Evolutionary conservation across 768 basidiomycete genomes (phyloP), one percentile per base, ranked within the genome.

Genomic region (Clitopilus hobsonii): DNA sequence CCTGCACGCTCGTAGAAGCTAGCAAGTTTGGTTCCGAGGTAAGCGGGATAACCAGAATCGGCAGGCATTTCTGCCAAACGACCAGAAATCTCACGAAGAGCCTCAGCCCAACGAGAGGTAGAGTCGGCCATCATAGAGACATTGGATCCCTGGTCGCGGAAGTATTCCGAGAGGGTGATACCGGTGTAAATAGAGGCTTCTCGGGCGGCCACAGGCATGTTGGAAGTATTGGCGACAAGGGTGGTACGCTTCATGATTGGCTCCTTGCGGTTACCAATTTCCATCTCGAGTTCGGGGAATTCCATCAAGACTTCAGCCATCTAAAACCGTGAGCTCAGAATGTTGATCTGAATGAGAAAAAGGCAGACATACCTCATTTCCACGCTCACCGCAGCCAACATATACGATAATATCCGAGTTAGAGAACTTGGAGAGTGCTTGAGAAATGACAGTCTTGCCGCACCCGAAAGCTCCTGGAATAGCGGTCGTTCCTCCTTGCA

Each of bases 181-280:
- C 97, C 97, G 52, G 97, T 99, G 74, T 99, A 99, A 68, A 99
- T 98, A 18, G 96, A 98, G 4, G 97, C 97, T 73, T 99, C 97
- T 61, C 97, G 92, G 41, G 97, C 97, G 41, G 97, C 97, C 63
- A 99, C 97, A 62, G 97, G 97, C 97, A 99, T 99, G 77, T 98
- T 98, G 49, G 97, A 99, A 2, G 97, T 99, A 70, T 99, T 99
- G 61, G 97, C 97, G 57, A 99, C 95, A 22, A 99, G 85, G 13
- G 95, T 93, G 0, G 97, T 99, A 56, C 97, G 95, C 74, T 99
- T 99, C 97, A 99, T 99, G 79, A 99, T 98, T 28, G 97, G 97
- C 70, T 99, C 97, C 81, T 95, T 86, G 51, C 94, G 92, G 60
- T 90, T 86, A 22, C 82, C 88, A 53, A 96, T 76, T 51, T 97